phyloP scores from a whole-genome alignment of 2,329 filamentous ascomycete species.

The Paraconiothyrium brasiliense region DNA sequence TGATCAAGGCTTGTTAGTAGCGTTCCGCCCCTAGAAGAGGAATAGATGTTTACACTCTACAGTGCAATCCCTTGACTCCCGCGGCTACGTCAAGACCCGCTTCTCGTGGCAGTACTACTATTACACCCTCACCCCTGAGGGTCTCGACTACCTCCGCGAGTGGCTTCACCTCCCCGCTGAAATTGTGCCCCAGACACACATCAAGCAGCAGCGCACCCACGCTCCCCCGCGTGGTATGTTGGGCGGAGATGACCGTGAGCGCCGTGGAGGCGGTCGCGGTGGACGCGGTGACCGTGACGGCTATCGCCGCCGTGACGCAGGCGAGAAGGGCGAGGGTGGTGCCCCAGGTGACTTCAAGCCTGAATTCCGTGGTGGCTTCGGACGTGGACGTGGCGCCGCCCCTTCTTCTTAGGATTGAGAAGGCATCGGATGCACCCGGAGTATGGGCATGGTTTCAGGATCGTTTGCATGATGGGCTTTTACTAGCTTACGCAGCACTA shows the following conservation, averaged over 20 bases:
- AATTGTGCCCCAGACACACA: slow-evolving; percentile 99
- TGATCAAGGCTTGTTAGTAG: slow-evolving; percentile 86
- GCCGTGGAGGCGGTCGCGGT: slow-evolving; percentile 71
- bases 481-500: slow-evolving; percentile 40
- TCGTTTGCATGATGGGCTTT: slow-evolving; percentile 39
- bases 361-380: slow-evolving; percentile 56
- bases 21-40: not conserved
- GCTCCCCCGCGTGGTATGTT: slow-evolving; percentile 99
- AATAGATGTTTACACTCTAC: slow-evolving; percentile 21
- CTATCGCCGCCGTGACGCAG: slow-evolving; percentile 87
- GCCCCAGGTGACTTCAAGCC: slow-evolving; percentile 56
- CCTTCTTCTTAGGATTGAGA: slow-evolving; percentile 47
- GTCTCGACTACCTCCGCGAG: slow-evolving; percentile 99
- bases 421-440: slow-evolving; percentile 33
- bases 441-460: slow-evolving; percentile 30
- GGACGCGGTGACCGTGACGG: slow-evolving; percentile 74
- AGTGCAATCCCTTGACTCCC: slow-evolving; percentile 92
- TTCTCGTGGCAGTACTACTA: slow-evolving; percentile 86
- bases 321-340: slow-evolving; percentile 51
- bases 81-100: slow-evolving; percentile 99
- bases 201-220: slow-evolving; percentile 99
- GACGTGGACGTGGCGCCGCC: slow-evolving; percentile 49
- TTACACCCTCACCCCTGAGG: slow-evolving; percentile 99
- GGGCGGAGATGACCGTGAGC: slow-evolving; percentile 80
- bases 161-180: slow-evolving; percentile 99